phyloP scores from a whole-genome alignment of 441 rosid genomes.

The Hura crepitans region DNA sequence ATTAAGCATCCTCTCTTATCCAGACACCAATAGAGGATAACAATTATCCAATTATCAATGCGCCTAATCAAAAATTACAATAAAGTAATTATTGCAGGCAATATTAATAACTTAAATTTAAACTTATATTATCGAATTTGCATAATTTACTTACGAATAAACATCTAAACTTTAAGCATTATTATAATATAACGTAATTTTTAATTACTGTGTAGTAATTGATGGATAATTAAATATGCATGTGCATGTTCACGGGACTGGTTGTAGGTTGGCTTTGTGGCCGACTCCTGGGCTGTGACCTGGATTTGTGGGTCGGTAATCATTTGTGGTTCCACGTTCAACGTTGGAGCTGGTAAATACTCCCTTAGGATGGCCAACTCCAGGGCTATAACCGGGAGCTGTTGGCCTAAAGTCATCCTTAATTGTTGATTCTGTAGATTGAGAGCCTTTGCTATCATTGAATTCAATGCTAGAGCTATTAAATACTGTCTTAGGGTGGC shows the following conservation, averaged over 20 bases:
- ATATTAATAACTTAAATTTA: not conserved
- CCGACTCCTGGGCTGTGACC: constrained; percentile 39
- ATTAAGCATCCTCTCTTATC: not conserved
- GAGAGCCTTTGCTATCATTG: no score
- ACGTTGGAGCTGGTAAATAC: not conserved
- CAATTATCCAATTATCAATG: not conserved
- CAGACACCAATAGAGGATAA: not conserved
- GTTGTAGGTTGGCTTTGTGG: constrained; percentile 19
- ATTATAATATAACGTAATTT: no score
- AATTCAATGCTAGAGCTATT: no score
- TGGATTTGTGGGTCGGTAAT: constrained; percentile 42
- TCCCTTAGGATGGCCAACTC: constrained; percentile 14
- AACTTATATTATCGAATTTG: not conserved
- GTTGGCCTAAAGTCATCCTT: constrained; percentile 18
- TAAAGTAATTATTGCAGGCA: no score
- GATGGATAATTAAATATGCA: not conserved
- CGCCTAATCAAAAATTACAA: no score
- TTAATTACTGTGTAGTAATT: no score
- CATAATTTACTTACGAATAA: not conserved
- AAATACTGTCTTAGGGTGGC: constrained; percentile 7
- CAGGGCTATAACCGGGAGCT: constrained; percentile 41
- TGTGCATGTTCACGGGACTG: constrained; percentile 13
- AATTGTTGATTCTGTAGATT: no score
- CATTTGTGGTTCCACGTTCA: constrained; percentile 23
- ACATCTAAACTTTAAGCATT: no score